Conservation (phyloP, 1,284 basidiomycete species). For the Malassezia caprae region DNA sequence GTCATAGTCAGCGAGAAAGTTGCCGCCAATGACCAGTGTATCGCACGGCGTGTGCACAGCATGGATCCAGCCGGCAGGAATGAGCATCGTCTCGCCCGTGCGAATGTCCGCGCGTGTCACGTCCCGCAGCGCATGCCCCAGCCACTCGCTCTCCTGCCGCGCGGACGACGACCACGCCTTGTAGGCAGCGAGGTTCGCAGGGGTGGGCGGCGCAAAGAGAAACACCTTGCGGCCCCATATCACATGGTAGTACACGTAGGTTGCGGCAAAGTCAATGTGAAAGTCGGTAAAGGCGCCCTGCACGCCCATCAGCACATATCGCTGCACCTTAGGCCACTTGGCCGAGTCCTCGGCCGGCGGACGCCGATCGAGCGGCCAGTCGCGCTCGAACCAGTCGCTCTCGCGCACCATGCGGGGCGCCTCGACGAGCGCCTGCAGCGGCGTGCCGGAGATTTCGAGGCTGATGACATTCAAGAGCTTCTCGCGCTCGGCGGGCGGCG, state of each 20-base stretch:
- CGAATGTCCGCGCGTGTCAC: constrained; percentile 72
- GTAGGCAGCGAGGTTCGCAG: constrained; percentile 75
- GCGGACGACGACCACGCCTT: constrained; percentile 64
- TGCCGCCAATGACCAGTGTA: constrained; percentile 90
- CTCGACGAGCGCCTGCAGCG: constrained; percentile 63
- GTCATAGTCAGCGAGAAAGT: constrained; percentile 53
- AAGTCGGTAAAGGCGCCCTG: constrained; percentile 61
- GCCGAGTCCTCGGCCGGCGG: constrained; percentile 21
- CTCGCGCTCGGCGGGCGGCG: constrained; percentile 52
- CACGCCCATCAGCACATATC: constrained; percentile 89
- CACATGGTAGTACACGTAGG: constrained; percentile 24
- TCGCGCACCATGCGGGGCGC: constrained; percentile 65
- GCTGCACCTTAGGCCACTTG: constrained; percentile 79
- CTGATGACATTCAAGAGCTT: constrained; percentile 85
- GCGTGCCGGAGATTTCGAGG: constrained; percentile 69
- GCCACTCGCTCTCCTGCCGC: constrained; percentile 74
- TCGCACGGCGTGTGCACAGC: constrained; percentile 86
- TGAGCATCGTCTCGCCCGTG: constrained; percentile 76
- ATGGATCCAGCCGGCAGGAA: constrained; percentile 74
- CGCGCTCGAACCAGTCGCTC: constrained; percentile 91
- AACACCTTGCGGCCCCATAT: constrained; percentile 60
- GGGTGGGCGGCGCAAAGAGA: constrained; percentile 79
- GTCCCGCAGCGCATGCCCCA: constrained; percentile 78
- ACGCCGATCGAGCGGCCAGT: constrained; percentile 60
- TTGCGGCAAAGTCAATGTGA: constrained; percentile 37